These are phyloP conservation scores for Neoboletus subvelutipes DNA, from an alignment of 768 basidiomycete species.

Conservation along the genomic window DNA sequence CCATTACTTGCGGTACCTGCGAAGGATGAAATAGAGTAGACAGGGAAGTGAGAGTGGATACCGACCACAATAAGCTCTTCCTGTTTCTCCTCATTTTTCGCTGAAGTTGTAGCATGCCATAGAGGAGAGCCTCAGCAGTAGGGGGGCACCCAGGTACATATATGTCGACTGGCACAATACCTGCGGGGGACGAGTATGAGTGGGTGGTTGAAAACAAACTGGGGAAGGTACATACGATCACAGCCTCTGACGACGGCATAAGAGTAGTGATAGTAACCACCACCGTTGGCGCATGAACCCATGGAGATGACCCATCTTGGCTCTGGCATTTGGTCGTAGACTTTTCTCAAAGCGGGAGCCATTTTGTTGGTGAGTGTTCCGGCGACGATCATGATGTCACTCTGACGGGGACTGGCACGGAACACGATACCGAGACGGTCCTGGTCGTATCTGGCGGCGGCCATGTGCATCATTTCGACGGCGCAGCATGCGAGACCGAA, in stretches of 20 bases:
- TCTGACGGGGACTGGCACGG: conserved; percentile 97
- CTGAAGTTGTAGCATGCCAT: conserved; percentile 95
- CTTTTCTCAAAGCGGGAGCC: conserved; percentile 96
- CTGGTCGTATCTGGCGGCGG: conserved; percentile 97
- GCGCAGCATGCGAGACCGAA: conserved; percentile 98
- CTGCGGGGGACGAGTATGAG: conserved; percentile 37
- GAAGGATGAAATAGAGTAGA: neutral
- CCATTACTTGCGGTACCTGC: conserved; percentile 30
- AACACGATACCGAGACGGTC: conserved; percentile 97
- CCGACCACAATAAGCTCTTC: conserved; percentile 84
- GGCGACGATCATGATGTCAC: conserved; percentile 98
- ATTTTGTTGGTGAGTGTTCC: conserved; percentile 99
- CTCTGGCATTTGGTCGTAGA: conserved; percentile 98
- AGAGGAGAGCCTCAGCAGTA: conserved; percentile 94
- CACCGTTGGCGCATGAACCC: conserved; percentile 99
- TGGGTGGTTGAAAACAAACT: conserved; percentile 1
- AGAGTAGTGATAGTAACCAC: conserved; percentile 96
- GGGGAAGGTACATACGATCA: conserved; percentile 66
- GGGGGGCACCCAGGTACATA: conserved; percentile 96
- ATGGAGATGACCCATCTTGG: conserved; percentile 99
- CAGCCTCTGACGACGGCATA: conserved; percentile 99
- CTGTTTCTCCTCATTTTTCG: conserved; percentile 92
- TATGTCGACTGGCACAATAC: conserved; percentile 97
- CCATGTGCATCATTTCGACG: conserved; percentile 99
- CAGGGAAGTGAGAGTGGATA: neutral